These are phyloP conservation scores for Plectranthus barbatus DNA, from an alignment of 257 asterid species.

Conservation along the genomic window DNA sequence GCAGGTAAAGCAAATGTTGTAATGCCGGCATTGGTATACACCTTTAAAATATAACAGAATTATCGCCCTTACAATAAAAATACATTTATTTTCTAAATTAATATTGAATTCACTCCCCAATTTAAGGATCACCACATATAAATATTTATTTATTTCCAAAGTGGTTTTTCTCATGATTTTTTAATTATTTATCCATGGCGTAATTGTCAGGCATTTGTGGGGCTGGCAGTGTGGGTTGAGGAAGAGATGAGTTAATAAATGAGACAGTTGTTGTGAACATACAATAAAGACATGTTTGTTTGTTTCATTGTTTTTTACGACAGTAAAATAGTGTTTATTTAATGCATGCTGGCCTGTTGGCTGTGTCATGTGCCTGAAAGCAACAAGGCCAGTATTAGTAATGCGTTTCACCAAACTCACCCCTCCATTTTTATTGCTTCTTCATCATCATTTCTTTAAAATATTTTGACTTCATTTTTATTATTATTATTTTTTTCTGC, in stretches of 20 bases:
- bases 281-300: too few species aligned
- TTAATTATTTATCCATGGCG: neutral
- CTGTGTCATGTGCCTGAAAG: too few species aligned
- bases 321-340: neutral
- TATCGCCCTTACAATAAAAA: neutral
- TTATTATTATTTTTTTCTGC: too few species aligned
- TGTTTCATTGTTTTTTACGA: neutral
- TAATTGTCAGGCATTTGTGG: neutral
- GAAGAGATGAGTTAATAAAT: neutral
- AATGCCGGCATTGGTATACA: too few species aligned
- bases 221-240: neutral
- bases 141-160: neutral
- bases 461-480: too few species aligned
- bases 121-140: neutral
- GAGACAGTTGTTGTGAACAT: neutral
- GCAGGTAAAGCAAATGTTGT: too few species aligned
- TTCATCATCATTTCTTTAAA: too few species aligned
- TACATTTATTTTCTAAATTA: neutral
- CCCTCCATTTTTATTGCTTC: too few species aligned
- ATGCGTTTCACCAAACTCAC: too few species aligned
- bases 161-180: too few species aligned
- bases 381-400: too few species aligned
- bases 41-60: too few species aligned
- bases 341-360: neutral
- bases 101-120: neutral